These are phyloP conservation scores for Sarcomyxa edulis DNA, from an alignment of 768 basidiomycete genomes.

Conservation along the genomic window DNA sequence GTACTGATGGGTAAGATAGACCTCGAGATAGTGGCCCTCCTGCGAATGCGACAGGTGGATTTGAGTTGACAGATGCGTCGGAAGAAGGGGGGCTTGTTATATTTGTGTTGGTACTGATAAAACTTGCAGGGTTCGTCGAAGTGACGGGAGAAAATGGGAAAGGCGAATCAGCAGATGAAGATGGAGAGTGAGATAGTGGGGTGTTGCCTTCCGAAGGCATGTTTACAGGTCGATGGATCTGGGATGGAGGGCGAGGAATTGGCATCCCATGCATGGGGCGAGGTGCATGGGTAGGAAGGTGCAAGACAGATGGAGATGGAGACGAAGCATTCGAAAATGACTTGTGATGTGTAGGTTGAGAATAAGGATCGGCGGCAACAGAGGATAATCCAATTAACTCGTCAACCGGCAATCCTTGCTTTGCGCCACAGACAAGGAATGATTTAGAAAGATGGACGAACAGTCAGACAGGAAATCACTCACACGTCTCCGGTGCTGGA, in stretches of 20 bases:
- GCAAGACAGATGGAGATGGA: constrained; percentile 39
- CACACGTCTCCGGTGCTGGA: constrained; percentile 71
- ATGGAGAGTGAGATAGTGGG: constrained; percentile 60
- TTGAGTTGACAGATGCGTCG: constrained; percentile 42
- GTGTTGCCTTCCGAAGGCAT: constrained; percentile 49
- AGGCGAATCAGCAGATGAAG: constrained; percentile 61
- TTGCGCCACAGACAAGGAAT: constrained; percentile 3
- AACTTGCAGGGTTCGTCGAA: constrained; percentile 49
- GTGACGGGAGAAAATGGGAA: constrained; percentile 61
- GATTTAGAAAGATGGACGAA: constrained; percentile 7
- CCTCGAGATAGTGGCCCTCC: constrained; percentile 29
- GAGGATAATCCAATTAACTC: constrained; percentile 69
- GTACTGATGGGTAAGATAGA: constrained; percentile 77
- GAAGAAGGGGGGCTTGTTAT: constrained; percentile 74
- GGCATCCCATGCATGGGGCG: constrained; percentile 55
- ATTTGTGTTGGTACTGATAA: constrained; percentile 54
- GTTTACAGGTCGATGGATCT: constrained; percentile 51
- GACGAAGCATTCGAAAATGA: constrained; percentile 33
- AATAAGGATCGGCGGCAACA: constrained; percentile 60
- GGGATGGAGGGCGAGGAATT: constrained; percentile 68
- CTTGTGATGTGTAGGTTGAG: constrained; percentile 61
- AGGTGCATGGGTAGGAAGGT: constrained; percentile 23
- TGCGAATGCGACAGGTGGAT: constrained; percentile 28
- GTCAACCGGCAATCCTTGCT: constrained; percentile 77
- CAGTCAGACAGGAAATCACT: constrained; percentile 25